phyloP scores from a whole-genome alignment of 2,329 filamentous ascomycete genomes.

The Aciculosporium take region DNA sequence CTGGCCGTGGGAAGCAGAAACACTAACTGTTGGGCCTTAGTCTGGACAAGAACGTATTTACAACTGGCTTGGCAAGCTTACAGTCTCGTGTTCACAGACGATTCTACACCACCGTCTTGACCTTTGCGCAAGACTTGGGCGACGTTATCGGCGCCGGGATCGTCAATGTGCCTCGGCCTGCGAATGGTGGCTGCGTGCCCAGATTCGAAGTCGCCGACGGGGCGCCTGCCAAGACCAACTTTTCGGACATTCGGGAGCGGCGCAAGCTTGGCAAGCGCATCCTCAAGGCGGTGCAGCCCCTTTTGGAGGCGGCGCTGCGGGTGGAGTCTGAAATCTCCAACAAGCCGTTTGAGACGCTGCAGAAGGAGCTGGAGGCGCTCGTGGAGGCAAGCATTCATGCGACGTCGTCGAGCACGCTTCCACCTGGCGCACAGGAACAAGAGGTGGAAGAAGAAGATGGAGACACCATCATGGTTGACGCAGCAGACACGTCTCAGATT shows the following conservation, averaged over 20 bases:
- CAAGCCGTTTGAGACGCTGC: conserved; percentile 53
- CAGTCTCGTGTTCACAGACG: conserved; percentile 38
- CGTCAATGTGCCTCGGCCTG: conserved; percentile 15
- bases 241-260: conserved; percentile 61
- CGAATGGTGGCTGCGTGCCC: conserved; percentile 8
- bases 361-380: conserved; percentile 60
- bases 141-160: conserved; percentile 39
- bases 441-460: conserved; percentile 26
- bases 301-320: conserved; percentile 58
- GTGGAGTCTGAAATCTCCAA: conserved; percentile 72
- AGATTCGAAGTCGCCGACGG: conserved; percentile 26
- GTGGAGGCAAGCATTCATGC: conserved; percentile 53
- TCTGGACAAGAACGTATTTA: conserved; percentile 50
- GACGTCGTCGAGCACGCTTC: conserved; percentile 28
- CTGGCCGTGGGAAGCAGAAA: no score
- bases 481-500: conserved; percentile 30
- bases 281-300: conserved; percentile 65
- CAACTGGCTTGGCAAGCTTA: conserved; percentile 33
- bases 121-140: conserved; percentile 43
- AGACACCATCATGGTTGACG: conserved; percentile 39
- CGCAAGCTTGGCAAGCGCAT: conserved; percentile 82
- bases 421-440: conserved; percentile 21
- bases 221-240: conserved; percentile 37
- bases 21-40: conserved; percentile 28
- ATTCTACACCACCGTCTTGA: conserved; percentile 42